Percentiles rank a stretch among this genome's conserved stretches.
These are phyloP conservation scores for Auricularia sp. DNA, from an alignment of 768 basidiomycete species.

Conservation along the genomic window DNA sequence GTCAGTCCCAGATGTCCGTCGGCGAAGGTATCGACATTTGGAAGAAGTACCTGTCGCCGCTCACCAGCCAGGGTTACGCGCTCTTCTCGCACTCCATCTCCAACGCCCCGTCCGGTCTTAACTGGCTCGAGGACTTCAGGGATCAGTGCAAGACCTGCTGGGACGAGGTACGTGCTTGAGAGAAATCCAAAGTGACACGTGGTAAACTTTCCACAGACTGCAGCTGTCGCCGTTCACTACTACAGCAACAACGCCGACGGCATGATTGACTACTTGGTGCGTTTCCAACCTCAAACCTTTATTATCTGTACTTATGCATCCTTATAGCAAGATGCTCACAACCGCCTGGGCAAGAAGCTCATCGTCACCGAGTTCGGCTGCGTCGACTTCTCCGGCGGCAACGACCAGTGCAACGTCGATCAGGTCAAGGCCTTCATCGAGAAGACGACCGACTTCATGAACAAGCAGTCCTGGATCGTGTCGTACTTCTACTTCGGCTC, in stretches of 20 bases:
- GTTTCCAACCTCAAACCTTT: background rate
- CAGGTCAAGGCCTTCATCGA: background rate
- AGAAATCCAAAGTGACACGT: background rate
- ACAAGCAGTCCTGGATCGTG: background rate
- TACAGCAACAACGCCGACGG: background rate
- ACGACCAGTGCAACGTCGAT: background rate
- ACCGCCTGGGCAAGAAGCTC: background rate
- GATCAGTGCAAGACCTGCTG: background rate
- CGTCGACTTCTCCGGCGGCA: background rate
- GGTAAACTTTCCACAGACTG: background rate
- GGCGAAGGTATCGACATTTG: background rate
- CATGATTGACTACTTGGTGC: background rate
- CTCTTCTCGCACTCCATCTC: background rate
- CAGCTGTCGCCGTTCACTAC: background rate
- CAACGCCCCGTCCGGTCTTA: background rate
- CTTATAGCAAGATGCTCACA: background rate
- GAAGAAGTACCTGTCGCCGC: background rate
- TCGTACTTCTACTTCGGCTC: background rate
- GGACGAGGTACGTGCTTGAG: background rate
- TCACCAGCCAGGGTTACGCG: background rate
- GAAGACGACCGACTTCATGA: background rate
- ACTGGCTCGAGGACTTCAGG: background rate
- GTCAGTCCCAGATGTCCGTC: background rate
- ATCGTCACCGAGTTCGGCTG: slow-evolving; percentile 1
- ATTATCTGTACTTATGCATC: background rate